Evolutionary conservation across 441 rosid genomes (phyloP), one percentile per base, ranked within the genome.

Genomic region (Eugenia klotzschiana): DNA sequence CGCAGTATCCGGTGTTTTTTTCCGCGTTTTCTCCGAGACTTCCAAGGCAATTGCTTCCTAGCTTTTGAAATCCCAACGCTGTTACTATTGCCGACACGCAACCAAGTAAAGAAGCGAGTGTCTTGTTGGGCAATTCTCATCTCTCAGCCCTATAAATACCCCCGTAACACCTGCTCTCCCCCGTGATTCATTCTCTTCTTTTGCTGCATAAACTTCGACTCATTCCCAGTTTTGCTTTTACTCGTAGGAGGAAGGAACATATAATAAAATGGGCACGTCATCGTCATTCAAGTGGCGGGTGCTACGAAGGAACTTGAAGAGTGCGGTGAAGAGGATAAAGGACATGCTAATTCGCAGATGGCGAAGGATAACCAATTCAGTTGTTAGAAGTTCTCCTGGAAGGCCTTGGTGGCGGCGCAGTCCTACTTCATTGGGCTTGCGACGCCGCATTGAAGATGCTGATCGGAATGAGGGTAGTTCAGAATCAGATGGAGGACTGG

Each of bases 331-430:
- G 88, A 86, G 55, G 93, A 87, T 85, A 85, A 81, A 72, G 83
- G 89, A 8, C 92, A 89, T 46, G 91, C 87, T 74, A 86, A 83
- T 64, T 87, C 89, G 87, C 50, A 7, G 79, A 82, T 25, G 85
- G 51, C 43, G 69, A 82, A 43, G 72, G 57, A 27, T 69, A 81
- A 43, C 46, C 81, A 64, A 1, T 33, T 64, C 43, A 33, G 46
- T 20, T 20, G 46, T 18, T 33, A 64, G 43, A 3, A n/a, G 74
- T 64, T n/a, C 46, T 64, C 43, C 18, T 56, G 81, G 29, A 89
- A 88, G 51, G 87, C 83, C 60, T 80, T 87, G 83, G 90, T 77
- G 82, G 91, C 89, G 69, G 85, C 90, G 40, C 89, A 79, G 85
- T 77, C 49, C 29, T 82, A 23, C 80, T 64, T 23, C 23, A 6